Conservation (phyloP, 2,329 filamentous ascomycete genomes). For the Fusarium sp. region DNA sequence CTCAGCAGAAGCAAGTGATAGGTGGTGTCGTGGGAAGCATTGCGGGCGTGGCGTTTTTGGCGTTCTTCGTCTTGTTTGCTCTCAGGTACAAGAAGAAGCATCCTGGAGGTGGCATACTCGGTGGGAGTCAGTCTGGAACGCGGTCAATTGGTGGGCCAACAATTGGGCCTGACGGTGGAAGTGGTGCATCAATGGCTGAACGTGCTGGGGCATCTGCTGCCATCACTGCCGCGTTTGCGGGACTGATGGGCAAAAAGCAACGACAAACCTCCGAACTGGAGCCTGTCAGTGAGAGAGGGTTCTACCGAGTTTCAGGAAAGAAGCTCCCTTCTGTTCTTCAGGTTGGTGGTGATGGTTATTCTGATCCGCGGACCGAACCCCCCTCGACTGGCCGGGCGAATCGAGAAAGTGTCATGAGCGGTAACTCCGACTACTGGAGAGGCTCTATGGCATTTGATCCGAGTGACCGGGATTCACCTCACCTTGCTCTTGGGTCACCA, state of each 20-base stretch:
- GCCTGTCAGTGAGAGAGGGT: slow-evolving; percentile 63
- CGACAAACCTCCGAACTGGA: slow-evolving; percentile 39
- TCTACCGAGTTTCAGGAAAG: slow-evolving; percentile 72
- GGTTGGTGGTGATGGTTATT: slow-evolving; percentile 71
- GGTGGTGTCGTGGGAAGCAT: slow-evolving; percentile 67
- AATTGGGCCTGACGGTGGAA: slow-evolving; percentile 26
- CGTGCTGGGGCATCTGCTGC: slow-evolving; percentile 50
- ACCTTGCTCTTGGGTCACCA: slow-evolving; percentile 64
- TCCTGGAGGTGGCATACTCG: slow-evolving; percentile 55
- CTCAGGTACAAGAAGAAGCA: slow-evolving; percentile 66
- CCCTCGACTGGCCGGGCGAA: slow-evolving; percentile 37
- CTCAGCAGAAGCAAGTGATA: slow-evolving; percentile 56
- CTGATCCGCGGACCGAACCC: slow-evolving; percentile 50
- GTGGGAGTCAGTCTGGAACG: slow-evolving; percentile 49
- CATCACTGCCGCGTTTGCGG: slow-evolving; percentile 61
- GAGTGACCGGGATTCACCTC: slow-evolving; percentile 46
- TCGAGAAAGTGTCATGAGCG: slow-evolving; percentile 56
- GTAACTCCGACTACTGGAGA: slow-evolving; percentile 62
- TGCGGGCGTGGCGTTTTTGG: slow-evolving; percentile 66
- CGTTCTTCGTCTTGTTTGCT: slow-evolving; percentile 63
- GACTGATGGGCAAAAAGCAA: slow-evolving; percentile 54
- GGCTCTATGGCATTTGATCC: slow-evolving; percentile 61
- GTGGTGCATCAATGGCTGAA: slow-evolving; percentile 56
- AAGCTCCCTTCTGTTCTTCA: slow-evolving; percentile 72
- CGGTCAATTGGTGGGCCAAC: slow-evolving; percentile 36